Evolutionary conservation across 805 yeast species (phyloP), one percentile per base, ranked within the genome.

Genomic region (Suhomyces faveliae): DNA sequence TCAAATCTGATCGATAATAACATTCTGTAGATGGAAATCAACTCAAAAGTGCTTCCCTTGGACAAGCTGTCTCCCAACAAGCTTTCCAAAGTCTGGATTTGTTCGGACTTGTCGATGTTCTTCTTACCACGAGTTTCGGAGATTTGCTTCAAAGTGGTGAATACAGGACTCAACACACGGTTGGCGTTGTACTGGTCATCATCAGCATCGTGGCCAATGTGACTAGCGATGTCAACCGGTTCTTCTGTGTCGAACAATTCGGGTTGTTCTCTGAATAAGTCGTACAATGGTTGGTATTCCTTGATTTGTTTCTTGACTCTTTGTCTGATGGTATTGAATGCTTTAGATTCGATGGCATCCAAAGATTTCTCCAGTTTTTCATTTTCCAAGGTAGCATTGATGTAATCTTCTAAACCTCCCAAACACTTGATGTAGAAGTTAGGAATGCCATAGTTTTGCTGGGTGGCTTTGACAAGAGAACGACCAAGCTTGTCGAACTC

Each of bases 121-220:
- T 89, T 92, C 77, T 91, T 91, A 76, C 99, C 99, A 73, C 99
- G 85, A 43, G 90, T 78, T 68, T 94, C 98, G 51, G 87, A 73
- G 48, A 94, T 83, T 46, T 81, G 68, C 64, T 85, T 80, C 64
- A 94, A 77, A 29, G 87, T 81, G 48, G 83, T 74, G 74, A 91
- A 89, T 48, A 90, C 83, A 15, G 77, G 68, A 50, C 73, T 61
- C 56, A 70, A 60, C 35, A 55, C 57, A 55, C 73, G 72, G 33
- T 72, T 70, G 9, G 67, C 61, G 30, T 74, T 66, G 21, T 62
- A 50, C 51, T 62, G 70, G n/a, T 59, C 66, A 44, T 68, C 63
- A 17, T 47, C 51, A 17, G 40, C 46, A 15, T 25, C 19, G 23
- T 30, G 21, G 21, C 33, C 49, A 12, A 17, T 20, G 8, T 19